Base-by-base conservation (phyloP, 371 early-diverging fungal species). In the Entomophthora muscae region DNA sequence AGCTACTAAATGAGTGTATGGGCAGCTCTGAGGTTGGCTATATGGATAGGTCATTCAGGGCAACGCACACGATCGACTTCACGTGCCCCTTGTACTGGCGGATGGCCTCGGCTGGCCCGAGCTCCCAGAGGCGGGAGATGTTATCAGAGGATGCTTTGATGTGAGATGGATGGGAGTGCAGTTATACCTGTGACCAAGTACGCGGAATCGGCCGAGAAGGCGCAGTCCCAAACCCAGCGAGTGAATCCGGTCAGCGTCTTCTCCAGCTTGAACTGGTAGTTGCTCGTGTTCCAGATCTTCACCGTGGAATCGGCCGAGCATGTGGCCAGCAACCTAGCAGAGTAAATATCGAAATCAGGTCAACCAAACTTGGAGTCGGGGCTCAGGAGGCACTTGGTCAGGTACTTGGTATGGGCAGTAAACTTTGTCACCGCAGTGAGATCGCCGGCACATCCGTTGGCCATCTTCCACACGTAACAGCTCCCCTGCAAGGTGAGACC, bases 191-290 rank as follows among this genome's bases (percentile, higher is more conserved):
- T 88, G 1, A 93, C 89, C 30, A 93, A 69, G 71, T 90, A 91
- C 0, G 90, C 91, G 10, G 91, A 90, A 68, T 93, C 94, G 0
- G 91, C 91, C 3, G 90, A 89, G 68, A 93, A 93, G 0, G 89
- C 86, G 69, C 89, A 89, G 71, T 93, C 94, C 94, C 94, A 93
- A 2, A 90, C 91, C 94, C 94, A 93, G 63, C 88, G 77, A 66
- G 84, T 83, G 74, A 91, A 92, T 0, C 92, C 92, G 51, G 77
- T 76, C 63, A 93, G 69, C 0, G 88, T 89, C 71, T 84, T 80
- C 42, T 80, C 81, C 52, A 85, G 70, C 2, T 76, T 77, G 65
- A 90, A 90, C 28, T 79, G 67, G 62, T 75, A 75, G 52, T 83
- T 71, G 3, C 69, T 77, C 0, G 79, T 75, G 66, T 77, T 80